Percentiles rank a stretch among this genome's conserved stretches.
Evolutionary conservation across 2,329 filamentous ascomycete species (phyloP).

Genomic region (Pseudogymnoascus sp.): DNA sequence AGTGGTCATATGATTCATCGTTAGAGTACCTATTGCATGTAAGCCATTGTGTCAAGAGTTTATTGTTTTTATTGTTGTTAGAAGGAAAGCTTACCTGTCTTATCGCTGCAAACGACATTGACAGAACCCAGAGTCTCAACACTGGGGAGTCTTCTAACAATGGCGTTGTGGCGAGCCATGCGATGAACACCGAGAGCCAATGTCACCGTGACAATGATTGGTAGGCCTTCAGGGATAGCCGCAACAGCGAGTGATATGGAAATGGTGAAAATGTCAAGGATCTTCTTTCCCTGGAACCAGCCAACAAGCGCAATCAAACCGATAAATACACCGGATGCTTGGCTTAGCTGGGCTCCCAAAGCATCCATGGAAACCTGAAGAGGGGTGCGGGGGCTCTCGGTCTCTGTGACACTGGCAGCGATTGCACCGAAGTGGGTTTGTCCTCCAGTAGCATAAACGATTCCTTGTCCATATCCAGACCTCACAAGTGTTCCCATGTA

Average conservation of each 20-base stretch:
- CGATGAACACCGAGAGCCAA: conserved; percentile 88
- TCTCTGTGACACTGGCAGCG: conserved; percentile 85
- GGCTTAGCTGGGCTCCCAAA: conserved; percentile 92
- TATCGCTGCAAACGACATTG: conserved; percentile 98
- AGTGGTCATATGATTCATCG: conserved; percentile 96
- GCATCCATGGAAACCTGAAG: conserved; percentile 95
- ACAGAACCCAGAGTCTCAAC: conserved; percentile 98
- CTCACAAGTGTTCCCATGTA: conserved; percentile 97
- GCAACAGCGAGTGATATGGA: conserved; percentile 94
- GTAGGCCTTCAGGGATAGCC: conserved; percentile 89
- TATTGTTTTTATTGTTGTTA: neutral
- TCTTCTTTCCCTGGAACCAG: conserved; percentile 76
- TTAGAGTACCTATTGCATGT: conserved; percentile 62
- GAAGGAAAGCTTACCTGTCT: conserved; percentile 56
- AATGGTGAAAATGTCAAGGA: conserved; percentile 95
- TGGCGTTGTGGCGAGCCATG: conserved; percentile 92
- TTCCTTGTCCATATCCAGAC: conserved; percentile 88
- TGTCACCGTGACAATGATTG: conserved; percentile 97
- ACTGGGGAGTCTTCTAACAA: conserved; percentile 90
- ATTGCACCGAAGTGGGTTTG: conserved; percentile 95
- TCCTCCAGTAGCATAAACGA: conserved; percentile 93
- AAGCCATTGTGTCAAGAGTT: conserved; percentile 16
- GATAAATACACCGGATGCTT: conserved; percentile 93
- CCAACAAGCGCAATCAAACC: conserved; percentile 87
- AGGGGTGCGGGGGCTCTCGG: conserved; percentile 89